Percentiles rank a stretch among this genome's conserved stretches.
Conservation (phyloP, 2,329 filamentous ascomycete genomes). For the Paecilomyces fulvus region DNA sequence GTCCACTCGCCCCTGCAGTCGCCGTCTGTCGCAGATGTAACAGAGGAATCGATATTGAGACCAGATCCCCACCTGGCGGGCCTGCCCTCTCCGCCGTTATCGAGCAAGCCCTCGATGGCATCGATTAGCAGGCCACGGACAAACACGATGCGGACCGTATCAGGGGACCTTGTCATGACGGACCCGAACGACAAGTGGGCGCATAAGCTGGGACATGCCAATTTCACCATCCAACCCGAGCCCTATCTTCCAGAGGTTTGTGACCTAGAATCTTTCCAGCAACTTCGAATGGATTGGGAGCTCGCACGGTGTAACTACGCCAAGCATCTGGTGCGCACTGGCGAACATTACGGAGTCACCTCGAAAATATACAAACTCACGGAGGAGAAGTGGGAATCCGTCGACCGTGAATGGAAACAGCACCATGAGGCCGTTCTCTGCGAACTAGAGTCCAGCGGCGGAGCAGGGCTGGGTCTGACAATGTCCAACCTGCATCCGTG, state of each 20-base stretch:
- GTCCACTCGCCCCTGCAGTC: constrained; percentile 79
- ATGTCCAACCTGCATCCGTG: constrained; percentile 37
- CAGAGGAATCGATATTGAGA: constrained; percentile 30
- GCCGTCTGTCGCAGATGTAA: constrained; percentile 62
- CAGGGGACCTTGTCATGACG: constrained; percentile 54
- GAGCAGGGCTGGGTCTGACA: constrained; percentile 29
- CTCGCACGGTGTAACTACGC: constrained; percentile 76
- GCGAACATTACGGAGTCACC: constrained; percentile 82
- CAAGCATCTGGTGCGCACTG: constrained; percentile 77
- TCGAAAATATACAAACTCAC: constrained; percentile 83
- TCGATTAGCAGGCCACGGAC: constrained; percentile 56
- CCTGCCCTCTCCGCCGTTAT: constrained; percentile 63
- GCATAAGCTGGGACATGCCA: constrained; percentile 77
- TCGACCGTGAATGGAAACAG: constrained; percentile 64
- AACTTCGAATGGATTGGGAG: constrained; percentile 73
- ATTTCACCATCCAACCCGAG: constrained; percentile 78
- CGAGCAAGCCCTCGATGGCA: constrained; percentile 65
- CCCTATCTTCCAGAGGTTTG: constrained; percentile 64
- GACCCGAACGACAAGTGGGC: constrained; percentile 70
- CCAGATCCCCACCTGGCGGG: constrained; percentile 41
- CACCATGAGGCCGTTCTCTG: constrained; percentile 59
- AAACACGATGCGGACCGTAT: constrained; percentile 32
- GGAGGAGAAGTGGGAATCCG: constrained; percentile 78
- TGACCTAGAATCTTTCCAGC: constrained; percentile 52
- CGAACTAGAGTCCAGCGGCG: constrained; percentile 32